These are phyloP conservation scores for Neurospora sp. DNA, from an alignment of 495 filamentous ascomycete species.

Conservation along the genomic window DNA sequence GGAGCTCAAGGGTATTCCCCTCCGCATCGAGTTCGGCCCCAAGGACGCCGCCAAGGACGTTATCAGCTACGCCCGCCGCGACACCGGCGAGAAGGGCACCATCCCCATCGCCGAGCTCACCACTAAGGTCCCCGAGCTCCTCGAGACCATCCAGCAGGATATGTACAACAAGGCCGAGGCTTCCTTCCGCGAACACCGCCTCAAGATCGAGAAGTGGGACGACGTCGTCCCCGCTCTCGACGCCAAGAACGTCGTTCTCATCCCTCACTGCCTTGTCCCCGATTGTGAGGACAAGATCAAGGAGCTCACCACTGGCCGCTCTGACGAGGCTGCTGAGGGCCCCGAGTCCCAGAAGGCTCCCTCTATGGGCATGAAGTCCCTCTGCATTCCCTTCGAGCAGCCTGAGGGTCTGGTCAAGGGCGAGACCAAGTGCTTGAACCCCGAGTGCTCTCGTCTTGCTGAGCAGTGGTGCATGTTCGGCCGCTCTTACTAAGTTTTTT, in stretches of 20 bases:
- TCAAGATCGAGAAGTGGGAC: conserved; percentile 75
- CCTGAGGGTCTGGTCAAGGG: conserved; percentile 68
- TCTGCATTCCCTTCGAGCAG: conserved; percentile 97
- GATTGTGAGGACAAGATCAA: conserved; percentile 93
- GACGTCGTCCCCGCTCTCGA: conserved; percentile 79
- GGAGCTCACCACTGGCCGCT: conserved; percentile 67
- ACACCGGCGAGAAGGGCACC: conserved; percentile 70
- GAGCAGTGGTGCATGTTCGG: conserved; percentile 86
- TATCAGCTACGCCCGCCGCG: conserved; percentile 76
- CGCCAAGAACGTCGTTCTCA: conserved; percentile 80
- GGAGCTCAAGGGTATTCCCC: conserved; percentile 88
- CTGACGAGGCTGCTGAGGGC: conserved; percentile 51
- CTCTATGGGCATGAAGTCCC: conserved; percentile 91
- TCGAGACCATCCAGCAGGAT: conserved; percentile 80
- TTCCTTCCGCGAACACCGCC: conserved; percentile 66
- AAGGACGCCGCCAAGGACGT: conserved; percentile 79
- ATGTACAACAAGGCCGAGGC: conserved; percentile 76
- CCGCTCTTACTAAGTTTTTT: conserved; percentile 41
- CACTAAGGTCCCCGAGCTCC: conserved; percentile 60
- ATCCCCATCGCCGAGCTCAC: conserved; percentile 64
- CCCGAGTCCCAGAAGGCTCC: conserved; percentile 74
- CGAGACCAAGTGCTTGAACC: conserved; percentile 82
- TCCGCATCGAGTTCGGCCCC: conserved; percentile 90
- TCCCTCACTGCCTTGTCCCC: conserved; percentile 71
- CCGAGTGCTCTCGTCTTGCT: conserved; percentile 62